Base-by-base conservation (phyloP, 2,329 filamentous ascomycete genomes). In the Pseudopyrenochaeta lycopersici region DNA sequence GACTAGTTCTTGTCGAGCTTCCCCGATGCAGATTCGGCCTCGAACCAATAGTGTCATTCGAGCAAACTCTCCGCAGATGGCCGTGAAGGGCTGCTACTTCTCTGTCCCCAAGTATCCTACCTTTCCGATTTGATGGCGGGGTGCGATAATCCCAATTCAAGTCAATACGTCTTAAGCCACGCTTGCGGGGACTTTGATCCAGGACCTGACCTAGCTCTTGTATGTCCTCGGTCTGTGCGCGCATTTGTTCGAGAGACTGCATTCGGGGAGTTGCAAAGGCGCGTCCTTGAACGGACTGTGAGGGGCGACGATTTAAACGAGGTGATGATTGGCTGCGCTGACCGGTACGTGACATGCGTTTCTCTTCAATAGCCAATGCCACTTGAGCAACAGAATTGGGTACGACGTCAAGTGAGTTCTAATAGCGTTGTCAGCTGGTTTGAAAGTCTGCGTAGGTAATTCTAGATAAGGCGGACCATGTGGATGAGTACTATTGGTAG, bases 381-480 rank as follows among this genome's bases (percentile, higher is more conserved):
- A 85, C 82, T 68, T 84, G 82, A 4, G 81, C 82, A 7, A 82
- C 80, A 1, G 79, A 81, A 49, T 84, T 85, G 15, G 83, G 82
- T 7, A 84, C 76, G 7, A 85, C 81, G 50, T 85, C 83, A 38
- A 85, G 75, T 0, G 82, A 84, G 56, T 84, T 85, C 75, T 78
- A 17, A 4, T 7, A 7, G 3, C 38, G 11, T 35, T 10, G 17
- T 18, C 35, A 41, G 32, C 35, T 32, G 18, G 7, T 12, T 35
- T 10, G 38, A 15, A 7, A 2, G 3, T 7, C 23, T 20, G 29
- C 15, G 23, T 21, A 33, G 21, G 5, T 23, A 15, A 14, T 2
- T 36, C 2, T 3, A n/a, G 2, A n/a, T 15, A 12, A 30, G n/a
- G 63, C 58, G 21, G 46, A 78, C 77, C 77, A 84, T 84, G 60